A percentile compares a stretch with the other conserved stretches of the same genome.
Conservation (phyloP, 805 yeast species). For the Myxozyma vanderwaltii region DNA sequence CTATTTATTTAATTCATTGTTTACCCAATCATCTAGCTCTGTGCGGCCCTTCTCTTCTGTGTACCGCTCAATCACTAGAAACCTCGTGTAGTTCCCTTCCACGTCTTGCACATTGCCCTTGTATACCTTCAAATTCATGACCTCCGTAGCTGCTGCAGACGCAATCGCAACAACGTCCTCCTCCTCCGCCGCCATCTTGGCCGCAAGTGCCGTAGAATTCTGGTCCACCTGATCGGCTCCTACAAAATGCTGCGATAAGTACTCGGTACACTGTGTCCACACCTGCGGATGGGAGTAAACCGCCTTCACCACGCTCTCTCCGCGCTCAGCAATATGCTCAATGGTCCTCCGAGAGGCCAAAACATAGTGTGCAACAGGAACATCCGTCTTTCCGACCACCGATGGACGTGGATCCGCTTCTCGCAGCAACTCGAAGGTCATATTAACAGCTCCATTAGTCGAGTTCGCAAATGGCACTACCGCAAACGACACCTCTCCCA, state of each 20-base stretch:
- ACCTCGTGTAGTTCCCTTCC: slow-evolving; percentile 79
- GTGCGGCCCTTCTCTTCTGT: slow-evolving; percentile 5
- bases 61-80: slow-evolving; percentile 50
- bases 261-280: slow-evolving; percentile 85
- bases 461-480: slow-evolving; percentile 93
- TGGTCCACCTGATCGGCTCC: slow-evolving; percentile 60
- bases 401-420: slow-evolving; percentile 55
- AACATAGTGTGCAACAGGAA: slow-evolving; percentile 77
- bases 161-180: slow-evolving; percentile 69
- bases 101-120: slow-evolving; percentile 67
- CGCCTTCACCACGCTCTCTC: slow-evolving; percentile 48
- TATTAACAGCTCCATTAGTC: slow-evolving; percentile 89
- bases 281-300: slow-evolving; percentile 96
- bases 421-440: slow-evolving; percentile 78
- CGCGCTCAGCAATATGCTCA: neutral
- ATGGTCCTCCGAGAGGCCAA: slow-evolving; percentile 43
- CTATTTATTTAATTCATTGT: slow-evolving; percentile 2
- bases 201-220: slow-evolving; percentile 84
- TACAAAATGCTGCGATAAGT: slow-evolving; percentile 47
- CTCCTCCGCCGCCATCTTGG: slow-evolving; percentile 55
- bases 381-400: slow-evolving; percentile 78
- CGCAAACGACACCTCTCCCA: slow-evolving; percentile 59
- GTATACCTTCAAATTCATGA: slow-evolving; percentile 60
- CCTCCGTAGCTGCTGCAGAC: slow-evolving; percentile 63
- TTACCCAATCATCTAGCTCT: slow-evolving; percentile 13